These are phyloP conservation scores for Hyaloscypha hepaticicola DNA, from an alignment of 495 filamentous ascomycete genomes.

Conservation along the genomic window DNA sequence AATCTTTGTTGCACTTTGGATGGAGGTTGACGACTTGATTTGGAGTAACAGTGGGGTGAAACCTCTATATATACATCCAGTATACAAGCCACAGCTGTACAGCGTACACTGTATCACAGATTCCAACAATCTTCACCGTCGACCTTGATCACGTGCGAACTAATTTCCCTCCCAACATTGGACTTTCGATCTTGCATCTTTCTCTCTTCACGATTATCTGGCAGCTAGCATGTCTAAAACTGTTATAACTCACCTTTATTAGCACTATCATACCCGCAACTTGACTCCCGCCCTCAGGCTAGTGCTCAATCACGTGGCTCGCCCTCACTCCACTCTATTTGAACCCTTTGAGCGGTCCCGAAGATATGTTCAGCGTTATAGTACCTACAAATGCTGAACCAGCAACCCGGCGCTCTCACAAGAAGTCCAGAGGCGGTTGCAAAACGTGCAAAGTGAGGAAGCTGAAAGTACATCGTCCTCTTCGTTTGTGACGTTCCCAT, in stretches of 20 bases:
- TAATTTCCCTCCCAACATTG: too few species aligned
- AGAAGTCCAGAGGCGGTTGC: slow-evolving; percentile 17
- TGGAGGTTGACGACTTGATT: too few species aligned
- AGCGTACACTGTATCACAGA: too few species aligned
- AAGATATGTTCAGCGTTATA: slow-evolving; percentile 12
- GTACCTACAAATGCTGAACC: neutral
- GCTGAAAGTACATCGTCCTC: slow-evolving; percentile 1
- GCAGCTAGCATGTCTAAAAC: neutral
- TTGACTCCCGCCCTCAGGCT: neutral
- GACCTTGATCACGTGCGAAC: too few species aligned
- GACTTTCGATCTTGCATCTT: too few species aligned
- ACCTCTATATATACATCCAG: too few species aligned
- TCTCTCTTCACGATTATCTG: too few species aligned
- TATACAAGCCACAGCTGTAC: too few species aligned
- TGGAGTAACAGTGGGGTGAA: too few species aligned
- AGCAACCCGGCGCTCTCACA: slow-evolving; percentile 6
- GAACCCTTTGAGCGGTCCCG: neutral
- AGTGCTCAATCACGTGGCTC: neutral
- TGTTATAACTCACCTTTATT: too few species aligned
- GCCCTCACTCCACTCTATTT: neutral
- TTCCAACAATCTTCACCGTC: too few species aligned
- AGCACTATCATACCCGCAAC: neutral
- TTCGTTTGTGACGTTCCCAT: neutral
- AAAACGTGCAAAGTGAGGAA: slow-evolving; percentile 12
- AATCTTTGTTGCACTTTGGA: too few species aligned